Evolutionary conservation across 2,329 filamentous ascomycete genomes (phyloP), one percentile per base, ranked within the genome.

Genomic region (Calonectria hawksworthii): DNA sequence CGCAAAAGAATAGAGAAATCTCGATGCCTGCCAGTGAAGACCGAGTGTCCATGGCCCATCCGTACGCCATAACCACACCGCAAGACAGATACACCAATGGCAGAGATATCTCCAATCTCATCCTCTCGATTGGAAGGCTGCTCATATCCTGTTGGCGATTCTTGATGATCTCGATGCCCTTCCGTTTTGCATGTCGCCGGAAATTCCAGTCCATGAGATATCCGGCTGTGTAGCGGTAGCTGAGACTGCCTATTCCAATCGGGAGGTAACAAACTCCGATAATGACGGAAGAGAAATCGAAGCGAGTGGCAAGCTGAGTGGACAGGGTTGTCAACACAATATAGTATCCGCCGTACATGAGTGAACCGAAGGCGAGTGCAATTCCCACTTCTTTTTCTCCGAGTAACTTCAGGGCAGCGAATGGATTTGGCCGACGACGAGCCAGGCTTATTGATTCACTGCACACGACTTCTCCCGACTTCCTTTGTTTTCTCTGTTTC

Each of bases 301-400:
- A 69, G 18, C 71, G 71, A 8, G 41, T 28, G 16, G 23, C 28
- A 7, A 73, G 65, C 21, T 73, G 65, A 21, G 65, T 69, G 10
- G 71, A 73, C 1, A 73, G 65, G 8, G 71, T 73, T 4, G 65
- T 69, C 8, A 73, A 23, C 10, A 69, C 34, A 7, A 69, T 23
- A 23, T 69, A 73, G 65, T 73, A 73, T 0, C 71, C 71, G 4
- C 71, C 71, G 47, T 68, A 69, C 71, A 73, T 73, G 47, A 73
- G 44, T 7, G 71, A 63, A 14, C 71, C 36, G 47, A 73, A 73
- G 13, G 23, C 44, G n/a, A 73, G 56, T 34, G 50, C 56, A 11
- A 56, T 41, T 13, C 71, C 65, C 18, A 56, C 52, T 32, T 69
- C 54, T 26, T 65, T 68, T 13, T 69, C 47, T 13, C 30, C 28